Conservation (phyloP, 2,329 filamentous ascomycete species). For the Colletotrichum destructivum region DNA sequence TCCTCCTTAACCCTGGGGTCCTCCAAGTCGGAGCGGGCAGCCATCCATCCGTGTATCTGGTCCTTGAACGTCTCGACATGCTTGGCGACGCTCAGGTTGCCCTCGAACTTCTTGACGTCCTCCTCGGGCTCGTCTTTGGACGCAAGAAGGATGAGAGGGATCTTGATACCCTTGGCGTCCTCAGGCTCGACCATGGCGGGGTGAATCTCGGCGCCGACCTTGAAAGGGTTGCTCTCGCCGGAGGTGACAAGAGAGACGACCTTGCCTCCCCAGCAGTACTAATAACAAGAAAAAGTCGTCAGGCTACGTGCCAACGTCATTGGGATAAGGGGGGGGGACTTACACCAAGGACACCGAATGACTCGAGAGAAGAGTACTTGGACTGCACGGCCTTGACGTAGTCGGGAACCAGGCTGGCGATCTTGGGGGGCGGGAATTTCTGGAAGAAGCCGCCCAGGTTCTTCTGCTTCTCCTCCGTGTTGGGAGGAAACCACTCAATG, state of each 20-base stretch:
- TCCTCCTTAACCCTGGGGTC: conserved; percentile 72
- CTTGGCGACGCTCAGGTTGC: conserved; percentile 67
- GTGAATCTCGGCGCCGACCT: conserved; percentile 66
- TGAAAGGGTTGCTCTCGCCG: conserved; percentile 68
- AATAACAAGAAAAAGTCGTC: background rate
- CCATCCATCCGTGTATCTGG: conserved; percentile 84
- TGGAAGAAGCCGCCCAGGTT: conserved; percentile 72
- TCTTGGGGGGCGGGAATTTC: conserved; percentile 63
- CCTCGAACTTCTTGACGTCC: conserved; percentile 70
- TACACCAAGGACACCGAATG: conserved; percentile 74
- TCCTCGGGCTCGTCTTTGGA: conserved; percentile 75
- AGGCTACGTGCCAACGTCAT: background rate
- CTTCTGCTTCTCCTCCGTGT: conserved; percentile 75
- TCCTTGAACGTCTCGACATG: conserved; percentile 77
- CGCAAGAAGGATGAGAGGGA: conserved; percentile 75
- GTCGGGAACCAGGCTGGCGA: conserved; percentile 66
- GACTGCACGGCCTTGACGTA: conserved; percentile 68
- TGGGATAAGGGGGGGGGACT: conserved; percentile 45
- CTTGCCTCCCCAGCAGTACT: conserved; percentile 82
- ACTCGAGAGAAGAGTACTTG: conserved; percentile 68
- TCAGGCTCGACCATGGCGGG: conserved; percentile 75
- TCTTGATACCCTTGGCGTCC: conserved; percentile 72
- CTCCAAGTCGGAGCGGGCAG: conserved; percentile 72
- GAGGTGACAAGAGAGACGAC: conserved; percentile 69
- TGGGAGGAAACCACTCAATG: conserved; percentile 73